phyloP scores from a whole-genome alignment of 768 basidiomycete genomes.

The Podaxis rugospora region DNA sequence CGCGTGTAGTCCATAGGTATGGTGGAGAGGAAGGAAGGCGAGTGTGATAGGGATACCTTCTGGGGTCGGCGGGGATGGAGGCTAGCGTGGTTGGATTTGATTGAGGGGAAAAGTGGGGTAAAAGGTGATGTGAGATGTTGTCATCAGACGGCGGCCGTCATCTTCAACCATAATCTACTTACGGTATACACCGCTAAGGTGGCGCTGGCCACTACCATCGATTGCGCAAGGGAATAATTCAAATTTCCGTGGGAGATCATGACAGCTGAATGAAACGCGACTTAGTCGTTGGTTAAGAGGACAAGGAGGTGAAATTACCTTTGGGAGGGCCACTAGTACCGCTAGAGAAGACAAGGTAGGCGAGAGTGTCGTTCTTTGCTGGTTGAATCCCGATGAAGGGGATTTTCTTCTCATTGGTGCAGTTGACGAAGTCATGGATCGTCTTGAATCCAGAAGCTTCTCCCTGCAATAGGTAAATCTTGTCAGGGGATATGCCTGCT shows the following conservation, averaged over 20 bases:
- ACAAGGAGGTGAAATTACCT: slow-evolving; percentile 31
- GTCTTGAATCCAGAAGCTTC: slow-evolving; percentile 33
- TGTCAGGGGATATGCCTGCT: slow-evolving; percentile 32
- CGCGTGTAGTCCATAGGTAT: slow-evolving; percentile 57
- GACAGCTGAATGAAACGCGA: slow-evolving; percentile 44
- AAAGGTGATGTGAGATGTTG: not conserved
- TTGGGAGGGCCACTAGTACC: slow-evolving; percentile 77
- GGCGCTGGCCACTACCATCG: slow-evolving; percentile 24
- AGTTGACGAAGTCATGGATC: slow-evolving; percentile 40
- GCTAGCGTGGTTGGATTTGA: slow-evolving; percentile 21
- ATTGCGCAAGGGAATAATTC: slow-evolving; percentile 38
- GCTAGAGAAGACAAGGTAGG: slow-evolving; percentile 73
- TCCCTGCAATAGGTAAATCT: slow-evolving; percentile 50
- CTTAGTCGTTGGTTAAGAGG: not conserved
- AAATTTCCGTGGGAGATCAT: slow-evolving; percentile 72
- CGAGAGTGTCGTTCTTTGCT: slow-evolving; percentile 50
- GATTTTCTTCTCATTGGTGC: slow-evolving; percentile 30
- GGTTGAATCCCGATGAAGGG: slow-evolving; percentile 38
- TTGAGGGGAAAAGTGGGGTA: no score
- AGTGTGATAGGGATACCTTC: slow-evolving; percentile 45
- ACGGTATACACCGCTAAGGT: slow-evolving; percentile 34
- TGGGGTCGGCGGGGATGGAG: slow-evolving; percentile 33
- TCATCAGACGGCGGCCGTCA: not conserved
- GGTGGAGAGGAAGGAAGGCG: slow-evolving; percentile 65
- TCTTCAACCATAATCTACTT: slow-evolving; percentile 13